Evolutionary conservation across 1,139 yeast species (phyloP), one percentile per base, ranked within the genome.

Genomic region (Yamadazyma spencermartinsiae): DNA sequence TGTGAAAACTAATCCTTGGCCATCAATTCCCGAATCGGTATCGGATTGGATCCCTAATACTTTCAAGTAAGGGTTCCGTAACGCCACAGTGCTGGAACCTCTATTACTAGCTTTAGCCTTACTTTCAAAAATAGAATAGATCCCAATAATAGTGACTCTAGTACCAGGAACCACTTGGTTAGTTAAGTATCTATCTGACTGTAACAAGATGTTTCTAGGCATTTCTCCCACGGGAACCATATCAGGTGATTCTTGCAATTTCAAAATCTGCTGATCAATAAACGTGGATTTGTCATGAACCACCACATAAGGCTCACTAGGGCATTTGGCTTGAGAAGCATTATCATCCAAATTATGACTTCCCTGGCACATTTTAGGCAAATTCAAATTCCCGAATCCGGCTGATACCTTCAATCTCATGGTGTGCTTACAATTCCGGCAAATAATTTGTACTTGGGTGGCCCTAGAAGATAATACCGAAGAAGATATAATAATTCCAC

Each of bases 181-280:
- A 18, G 97, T 85, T 60, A 92, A 70, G 50, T 87, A 86, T 48
- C 98, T 76, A 58, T 94, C 98, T 15, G 90, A 87, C 36, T 94
- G 87, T 50, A 94, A 72, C 44, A 88, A 62, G 36, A 94, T 85
- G 55, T 92, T 96, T 51, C 99, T 80, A 11, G 99, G 99, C 90
- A 92, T 85, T 67, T 92, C 99, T 46, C 99, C 98, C 15, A 92
- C 96, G 2, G 98, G 99, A 1, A 92, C 98, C 84, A 87, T 86
- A 60, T 92, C 98, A 11, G 98, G 98, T 12, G 95, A 76, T 58
- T 92, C 99, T 60, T 92, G 99, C 39, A 94, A 72, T 59, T 94
- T 94, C 55, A 94, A 74, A 18, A 86, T 82, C 61, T 94, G 99
- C 60, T 94, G 98, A 62, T 94, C 98, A 41, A 92, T 85, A 58